phyloP scores from a whole-genome alignment of 2,329 filamentous ascomycete genomes.

The Aspergillus clavatus region DNA sequence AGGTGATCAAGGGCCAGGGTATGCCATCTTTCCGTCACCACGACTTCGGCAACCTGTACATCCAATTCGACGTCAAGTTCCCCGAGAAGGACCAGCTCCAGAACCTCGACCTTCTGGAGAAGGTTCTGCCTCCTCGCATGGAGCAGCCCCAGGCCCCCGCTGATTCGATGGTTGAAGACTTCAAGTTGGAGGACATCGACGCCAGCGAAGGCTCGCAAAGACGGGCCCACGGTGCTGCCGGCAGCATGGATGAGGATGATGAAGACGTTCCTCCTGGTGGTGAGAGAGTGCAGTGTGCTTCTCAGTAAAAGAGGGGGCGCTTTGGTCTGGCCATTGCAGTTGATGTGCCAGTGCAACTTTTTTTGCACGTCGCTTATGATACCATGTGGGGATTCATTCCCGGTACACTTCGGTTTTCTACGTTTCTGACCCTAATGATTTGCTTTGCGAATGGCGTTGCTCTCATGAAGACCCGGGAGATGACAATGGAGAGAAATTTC shows the following conservation, averaged over 20 bases:
- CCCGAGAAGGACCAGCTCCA: slow-evolving; percentile 67
- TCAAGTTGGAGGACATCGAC: slow-evolving; percentile 80
- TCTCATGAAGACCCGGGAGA: slow-evolving; percentile 31
- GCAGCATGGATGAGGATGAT: slow-evolving; percentile 68
- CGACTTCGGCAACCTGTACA: slow-evolving; percentile 91
- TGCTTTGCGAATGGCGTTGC: slow-evolving; percentile 35
- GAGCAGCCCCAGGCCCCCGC: slow-evolving; percentile 63
- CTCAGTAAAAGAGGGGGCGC: slow-evolving; percentile 44
- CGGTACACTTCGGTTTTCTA: slow-evolving; percentile 18
- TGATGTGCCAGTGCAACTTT: slow-evolving; percentile 18
- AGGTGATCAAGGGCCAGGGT: slow-evolving; percentile 91
- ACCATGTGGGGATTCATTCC: slow-evolving; percentile 26
- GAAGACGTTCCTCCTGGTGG: slow-evolving; percentile 47
- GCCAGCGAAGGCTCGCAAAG: slow-evolving; percentile 57
- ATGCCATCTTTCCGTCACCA: slow-evolving; percentile 97
- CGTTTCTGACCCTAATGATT: slow-evolving; percentile 23
- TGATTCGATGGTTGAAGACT: slow-evolving; percentile 89
- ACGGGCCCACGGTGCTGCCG: slow-evolving; percentile 62
- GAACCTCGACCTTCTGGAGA: slow-evolving; percentile 74
- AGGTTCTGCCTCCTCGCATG: slow-evolving; percentile 71
- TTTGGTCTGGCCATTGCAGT: slow-evolving; percentile 13
- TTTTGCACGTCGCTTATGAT: slow-evolving; percentile 35
- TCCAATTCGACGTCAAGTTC: slow-evolving; percentile 97
- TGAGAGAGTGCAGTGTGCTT: slow-evolving; percentile 50
- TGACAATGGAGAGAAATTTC: slow-evolving; percentile 20